phyloP scores from a whole-genome alignment of 2,329 filamentous ascomycete species.

The Colletotrichum sp. region DNA sequence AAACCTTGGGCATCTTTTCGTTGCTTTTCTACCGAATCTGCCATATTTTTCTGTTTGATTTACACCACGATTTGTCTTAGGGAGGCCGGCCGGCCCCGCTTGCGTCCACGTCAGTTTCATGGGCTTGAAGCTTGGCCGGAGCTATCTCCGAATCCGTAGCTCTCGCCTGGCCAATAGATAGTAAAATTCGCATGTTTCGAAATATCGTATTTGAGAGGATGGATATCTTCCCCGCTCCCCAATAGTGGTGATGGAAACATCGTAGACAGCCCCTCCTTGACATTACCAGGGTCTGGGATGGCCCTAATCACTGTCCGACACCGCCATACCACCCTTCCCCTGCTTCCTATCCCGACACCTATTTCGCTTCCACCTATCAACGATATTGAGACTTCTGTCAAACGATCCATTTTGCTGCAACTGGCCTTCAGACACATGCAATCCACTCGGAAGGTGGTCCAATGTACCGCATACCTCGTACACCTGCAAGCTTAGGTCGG shows the following conservation, averaged over 20 bases:
- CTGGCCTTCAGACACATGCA: background rate
- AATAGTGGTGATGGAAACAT: background rate
- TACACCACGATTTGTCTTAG: too few species aligned
- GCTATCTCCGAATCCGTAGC: background rate
- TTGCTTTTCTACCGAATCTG: too few species aligned
- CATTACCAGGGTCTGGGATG: background rate
- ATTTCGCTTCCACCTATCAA: background rate
- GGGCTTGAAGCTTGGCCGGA: background rate
- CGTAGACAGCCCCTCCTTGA: background rate
- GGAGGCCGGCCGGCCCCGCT: background rate
- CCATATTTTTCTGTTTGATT: too few species aligned
- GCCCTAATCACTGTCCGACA: background rate
- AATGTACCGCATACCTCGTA: background rate
- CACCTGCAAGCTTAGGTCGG: background rate
- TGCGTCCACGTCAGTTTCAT: background rate
- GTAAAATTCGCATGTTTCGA: background rate
- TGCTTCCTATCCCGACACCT: background rate
- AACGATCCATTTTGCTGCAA: background rate
- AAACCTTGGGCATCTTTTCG: too few species aligned
- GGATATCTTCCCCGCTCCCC: fast-evolving
- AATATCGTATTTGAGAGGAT: background rate
- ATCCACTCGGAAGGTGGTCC: background rate
- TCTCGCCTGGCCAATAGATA: background rate
- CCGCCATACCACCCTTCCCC: background rate
- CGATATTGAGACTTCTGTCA: background rate